Conservation (phyloP, 192 early-diverging fungal species). For the Coemansia javaensis region DNA sequence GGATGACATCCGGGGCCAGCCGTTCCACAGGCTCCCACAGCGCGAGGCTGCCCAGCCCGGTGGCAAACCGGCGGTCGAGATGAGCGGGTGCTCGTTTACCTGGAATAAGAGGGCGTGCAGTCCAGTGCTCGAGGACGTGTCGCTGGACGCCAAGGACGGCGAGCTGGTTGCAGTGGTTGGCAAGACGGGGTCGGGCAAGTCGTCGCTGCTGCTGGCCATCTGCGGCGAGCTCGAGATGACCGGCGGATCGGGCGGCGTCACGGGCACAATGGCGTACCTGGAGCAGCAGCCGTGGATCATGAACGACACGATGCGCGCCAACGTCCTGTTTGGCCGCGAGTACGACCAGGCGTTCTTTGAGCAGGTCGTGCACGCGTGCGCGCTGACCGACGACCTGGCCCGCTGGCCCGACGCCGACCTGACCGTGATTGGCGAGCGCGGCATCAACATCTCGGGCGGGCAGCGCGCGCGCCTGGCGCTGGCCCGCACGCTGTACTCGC, state of each 20-base stretch:
- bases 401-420: conserved; percentile 46
- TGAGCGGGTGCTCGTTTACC: conserved; percentile 12
- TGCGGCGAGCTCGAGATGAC: conserved; percentile 71
- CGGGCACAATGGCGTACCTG: conserved; percentile 67
- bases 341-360: conserved; percentile 31
- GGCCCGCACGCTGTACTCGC: conserved; percentile 18
- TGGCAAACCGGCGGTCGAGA: not conserved
- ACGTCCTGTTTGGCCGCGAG: conserved; percentile 12
- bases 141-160: conserved; percentile 49
- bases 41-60: too few relatives aligned
- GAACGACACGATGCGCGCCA: conserved; percentile 9
- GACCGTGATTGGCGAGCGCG: conserved; percentile 36
- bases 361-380: conserved; percentile 55
- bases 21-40: too few relatives aligned
- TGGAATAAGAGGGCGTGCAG: conserved; percentile 3
- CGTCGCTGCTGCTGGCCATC: conserved; percentile 70
- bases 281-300: conserved; percentile 76
- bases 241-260: conserved; percentile 43
- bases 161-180: conserved; percentile 74
- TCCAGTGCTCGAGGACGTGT: conserved; percentile 32
- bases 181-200: conserved; percentile 79
- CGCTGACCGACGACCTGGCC: conserved; percentile 52
- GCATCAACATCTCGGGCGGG: conserved; percentile 22
- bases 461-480: too few relatives aligned
- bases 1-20: too few relatives aligned